Evolutionary conservation across 257 asterid species (phyloP).

Genomic region (Haberlea rhodopensis): DNA sequence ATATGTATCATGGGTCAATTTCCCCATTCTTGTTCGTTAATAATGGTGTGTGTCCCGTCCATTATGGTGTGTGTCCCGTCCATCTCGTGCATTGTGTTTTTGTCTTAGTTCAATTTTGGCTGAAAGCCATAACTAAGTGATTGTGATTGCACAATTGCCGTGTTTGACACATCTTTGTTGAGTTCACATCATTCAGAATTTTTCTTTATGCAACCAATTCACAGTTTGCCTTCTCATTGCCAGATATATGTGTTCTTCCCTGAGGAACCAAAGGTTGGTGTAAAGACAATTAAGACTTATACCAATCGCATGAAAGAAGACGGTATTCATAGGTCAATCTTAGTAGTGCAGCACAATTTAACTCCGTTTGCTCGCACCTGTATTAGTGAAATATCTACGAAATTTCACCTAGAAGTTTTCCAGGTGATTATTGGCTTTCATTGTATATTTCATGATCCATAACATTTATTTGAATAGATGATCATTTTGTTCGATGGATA

Average conservation of each 20-base stretch:
- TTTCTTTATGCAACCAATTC: background rate
- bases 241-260: slow-evolving; percentile 91
- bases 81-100: too few species aligned
- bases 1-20: too few species aligned
- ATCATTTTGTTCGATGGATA: slow-evolving; percentile 6
- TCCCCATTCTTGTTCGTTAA: too few species aligned
- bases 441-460: slow-evolving; percentile 14
- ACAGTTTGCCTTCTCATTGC: slow-evolving; percentile 8
- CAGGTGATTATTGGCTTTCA: slow-evolving; percentile 49
- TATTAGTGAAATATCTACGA: slow-evolving; percentile 66
- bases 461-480: slow-evolving; percentile 5
- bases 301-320: slow-evolving; percentile 70
- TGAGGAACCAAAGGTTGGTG: slow-evolving; percentile 76
- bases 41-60: too few species aligned
- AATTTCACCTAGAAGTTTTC: slow-evolving; percentile 78
- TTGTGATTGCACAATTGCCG: background rate
- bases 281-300: slow-evolving; percentile 64
- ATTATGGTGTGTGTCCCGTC: too few species aligned
- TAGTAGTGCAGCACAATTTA: slow-evolving; percentile 76
- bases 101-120: too few species aligned
- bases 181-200: slow-evolving; percentile 3
- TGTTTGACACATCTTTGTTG: background rate
- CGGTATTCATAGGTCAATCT: slow-evolving; percentile 58
- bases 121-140: background rate
- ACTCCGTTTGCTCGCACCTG: slow-evolving; percentile 67